phyloP scores from a whole-genome alignment of 2,329 filamentous ascomycete genomes.

The Amauroascus verrucosus region DNA sequence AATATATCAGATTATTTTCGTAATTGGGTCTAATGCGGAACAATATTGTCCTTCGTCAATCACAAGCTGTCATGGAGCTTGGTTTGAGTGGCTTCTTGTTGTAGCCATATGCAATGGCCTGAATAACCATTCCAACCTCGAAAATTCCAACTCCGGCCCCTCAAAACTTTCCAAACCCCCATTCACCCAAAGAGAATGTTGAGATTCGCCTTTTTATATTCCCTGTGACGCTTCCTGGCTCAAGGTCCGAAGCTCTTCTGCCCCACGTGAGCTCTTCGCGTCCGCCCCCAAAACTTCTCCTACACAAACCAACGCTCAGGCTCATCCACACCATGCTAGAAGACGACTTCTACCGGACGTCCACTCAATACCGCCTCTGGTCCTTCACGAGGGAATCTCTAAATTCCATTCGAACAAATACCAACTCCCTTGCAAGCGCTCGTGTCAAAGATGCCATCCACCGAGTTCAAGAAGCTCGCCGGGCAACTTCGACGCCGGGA shows the following conservation, averaged over 20 bases:
- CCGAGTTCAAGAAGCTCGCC: conserved; percentile 32
- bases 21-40: not conserved
- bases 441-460: conserved; percentile 51
- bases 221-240: not conserved
- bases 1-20: not conserved
- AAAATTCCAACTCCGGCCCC: not conserved
- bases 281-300: not conserved
- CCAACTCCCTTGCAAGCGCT: conserved; percentile 68
- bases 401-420: conserved; percentile 60
- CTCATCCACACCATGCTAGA: conserved; percentile 54
- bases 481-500: not conserved
- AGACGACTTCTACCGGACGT: conserved; percentile 81
- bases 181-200: not conserved
- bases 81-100: not conserved
- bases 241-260: not conserved
- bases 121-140: too few relatives aligned
- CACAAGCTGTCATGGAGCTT: not conserved
- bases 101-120: too few relatives aligned
- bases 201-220: not conserved
- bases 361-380: conserved; percentile 86
- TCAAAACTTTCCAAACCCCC: not conserved
- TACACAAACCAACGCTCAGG: not conserved
- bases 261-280: not conserved
- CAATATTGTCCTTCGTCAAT: not conserved
- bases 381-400: conserved; percentile 72